Percentiles rank a stretch among this genome's conserved stretches.
Conservation (phyloP, 1,139 yeast genomes). For the Barnettozyma hawaiiensis region DNA sequence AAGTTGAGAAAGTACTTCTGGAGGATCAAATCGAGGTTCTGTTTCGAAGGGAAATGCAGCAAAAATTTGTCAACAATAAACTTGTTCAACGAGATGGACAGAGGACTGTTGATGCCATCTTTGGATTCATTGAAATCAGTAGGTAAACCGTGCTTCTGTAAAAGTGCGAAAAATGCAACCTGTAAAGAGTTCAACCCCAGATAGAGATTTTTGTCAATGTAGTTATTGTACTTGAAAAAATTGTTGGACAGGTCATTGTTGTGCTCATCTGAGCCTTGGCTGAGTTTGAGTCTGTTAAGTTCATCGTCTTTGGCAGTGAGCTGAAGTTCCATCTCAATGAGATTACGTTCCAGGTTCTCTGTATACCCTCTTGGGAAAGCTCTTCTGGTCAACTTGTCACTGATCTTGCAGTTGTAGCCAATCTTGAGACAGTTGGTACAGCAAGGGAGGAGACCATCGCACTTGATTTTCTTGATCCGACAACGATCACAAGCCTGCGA, state of each 20-base stretch:
- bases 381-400: constrained; percentile 66
- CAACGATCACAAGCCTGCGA: constrained; percentile 82
- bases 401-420: constrained; percentile 62
- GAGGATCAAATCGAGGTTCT: constrained; percentile 48
- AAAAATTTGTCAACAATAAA: constrained; percentile 37
- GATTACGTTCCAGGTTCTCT: constrained; percentile 59
- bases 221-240: constrained; percentile 23
- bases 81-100: constrained; percentile 5
- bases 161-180: constrained; percentile 15
- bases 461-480: constrained; percentile 67
- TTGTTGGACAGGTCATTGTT: constrained; percentile 16
- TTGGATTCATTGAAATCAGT: constrained; percentile 19
- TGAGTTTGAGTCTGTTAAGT: constrained; percentile 31
- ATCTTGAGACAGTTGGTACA: constrained; percentile 62
- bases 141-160: constrained; percentile 8
- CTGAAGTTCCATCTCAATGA: constrained; percentile 45
- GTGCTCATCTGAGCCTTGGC: constrained; percentile 1
- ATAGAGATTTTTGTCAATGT: constrained; percentile 18
- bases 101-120: constrained; percentile 8
- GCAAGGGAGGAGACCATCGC: constrained; percentile 63
- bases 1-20: constrained; percentile 50
- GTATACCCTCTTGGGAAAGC: constrained; percentile 77
- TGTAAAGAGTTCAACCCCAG: constrained; percentile 23
- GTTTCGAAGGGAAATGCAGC: constrained; percentile 38
- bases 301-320: constrained; percentile 33